Percentiles rank a stretch among this genome's conserved stretches.
phyloP scores from a whole-genome alignment of 1,139 yeast species.

The Protomyces arabidopsidicola region DNA sequence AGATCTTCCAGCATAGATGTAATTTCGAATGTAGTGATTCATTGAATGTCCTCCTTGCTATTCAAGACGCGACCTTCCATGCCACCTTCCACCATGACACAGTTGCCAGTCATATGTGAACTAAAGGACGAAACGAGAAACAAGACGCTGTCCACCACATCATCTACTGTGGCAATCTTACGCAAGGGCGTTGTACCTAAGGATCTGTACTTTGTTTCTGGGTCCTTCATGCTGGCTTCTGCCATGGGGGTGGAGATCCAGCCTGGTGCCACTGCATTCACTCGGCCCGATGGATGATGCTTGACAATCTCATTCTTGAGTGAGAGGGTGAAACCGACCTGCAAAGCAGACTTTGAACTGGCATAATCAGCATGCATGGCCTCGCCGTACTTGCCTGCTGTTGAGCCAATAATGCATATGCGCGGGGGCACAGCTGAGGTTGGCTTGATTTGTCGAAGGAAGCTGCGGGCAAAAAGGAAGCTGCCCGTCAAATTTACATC shows the following conservation, averaged over 20 bases:
- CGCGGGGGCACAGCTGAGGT: conserved; percentile 1
- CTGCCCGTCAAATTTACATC: conserved; percentile 24
- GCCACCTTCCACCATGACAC: conserved; percentile 23
- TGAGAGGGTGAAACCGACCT: conserved; percentile 21
- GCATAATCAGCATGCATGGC: conserved; percentile 23
- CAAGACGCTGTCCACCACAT: conserved; percentile 12
- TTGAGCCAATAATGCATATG: conserved; percentile 17
- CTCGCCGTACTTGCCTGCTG: conserved; percentile 25
- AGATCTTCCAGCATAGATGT: neutral
- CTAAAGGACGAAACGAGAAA: conserved; percentile 8
- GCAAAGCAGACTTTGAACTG: conserved; percentile 19
- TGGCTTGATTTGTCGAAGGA: conserved; percentile 6
- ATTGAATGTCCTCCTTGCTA: neutral
- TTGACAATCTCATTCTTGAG: conserved; percentile 21
- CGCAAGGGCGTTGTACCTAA: conserved; percentile 22
- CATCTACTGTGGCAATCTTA: conserved; percentile 20
- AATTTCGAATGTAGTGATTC: neutral
- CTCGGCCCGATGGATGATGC: conserved; percentile 10
- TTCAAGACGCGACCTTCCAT: conserved; percentile 26
- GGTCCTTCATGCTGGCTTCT: conserved; percentile 1
- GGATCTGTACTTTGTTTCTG: conserved; percentile 14
- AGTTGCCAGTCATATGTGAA: conserved; percentile 23
- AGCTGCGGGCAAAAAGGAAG: conserved; percentile 18
- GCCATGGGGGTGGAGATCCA: conserved; percentile 21
- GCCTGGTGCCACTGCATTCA: conserved; percentile 27